Evolutionary conservation across 2,329 filamentous ascomycete species (phyloP).

Genomic region (Colletotrichum sublineola): DNA sequence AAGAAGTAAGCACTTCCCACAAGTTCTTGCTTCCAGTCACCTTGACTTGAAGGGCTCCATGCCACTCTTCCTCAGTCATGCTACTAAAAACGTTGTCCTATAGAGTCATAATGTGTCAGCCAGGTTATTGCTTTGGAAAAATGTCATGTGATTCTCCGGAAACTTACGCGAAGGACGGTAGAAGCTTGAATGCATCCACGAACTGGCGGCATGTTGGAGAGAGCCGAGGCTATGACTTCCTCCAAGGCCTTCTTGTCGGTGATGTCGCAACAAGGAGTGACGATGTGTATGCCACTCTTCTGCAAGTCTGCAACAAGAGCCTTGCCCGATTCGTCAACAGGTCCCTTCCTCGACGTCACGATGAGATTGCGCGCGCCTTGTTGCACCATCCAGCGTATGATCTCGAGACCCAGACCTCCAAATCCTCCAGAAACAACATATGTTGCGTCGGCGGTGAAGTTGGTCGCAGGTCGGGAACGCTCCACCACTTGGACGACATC

Average conservation of each 20-base stretch:
- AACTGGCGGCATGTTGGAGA: constrained; percentile 48
- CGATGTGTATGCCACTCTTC: background rate
- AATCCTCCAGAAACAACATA: constrained; percentile 40
- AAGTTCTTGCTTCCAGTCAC: constrained; percentile 50
- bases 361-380: constrained; percentile 51
- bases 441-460: constrained; percentile 35
- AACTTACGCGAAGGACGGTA: constrained; percentile 54
- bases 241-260: constrained; percentile 44
- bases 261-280: constrained; percentile 42
- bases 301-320: background rate
- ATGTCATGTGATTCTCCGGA: background rate
- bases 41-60: constrained; percentile 50
- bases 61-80: constrained; percentile 47
- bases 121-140: background rate
- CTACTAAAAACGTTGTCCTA: constrained; percentile 50
- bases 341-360: constrained; percentile 54
- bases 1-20: constrained; percentile 47
- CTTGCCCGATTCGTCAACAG: constrained; percentile 4
- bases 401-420: constrained; percentile 51
- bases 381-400: constrained; percentile 52
- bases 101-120: background rate
- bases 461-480: constrained; percentile 26
- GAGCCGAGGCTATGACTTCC: constrained; percentile 38
- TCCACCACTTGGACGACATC: constrained; percentile 9
- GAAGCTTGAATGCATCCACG: constrained; percentile 59